Percentiles rank a stretch among this genome's conserved stretches.
Evolutionary conservation across 2,329 filamentous ascomycete genomes (phyloP).

Genomic region (Gaeumannomyces tritici): DNA sequence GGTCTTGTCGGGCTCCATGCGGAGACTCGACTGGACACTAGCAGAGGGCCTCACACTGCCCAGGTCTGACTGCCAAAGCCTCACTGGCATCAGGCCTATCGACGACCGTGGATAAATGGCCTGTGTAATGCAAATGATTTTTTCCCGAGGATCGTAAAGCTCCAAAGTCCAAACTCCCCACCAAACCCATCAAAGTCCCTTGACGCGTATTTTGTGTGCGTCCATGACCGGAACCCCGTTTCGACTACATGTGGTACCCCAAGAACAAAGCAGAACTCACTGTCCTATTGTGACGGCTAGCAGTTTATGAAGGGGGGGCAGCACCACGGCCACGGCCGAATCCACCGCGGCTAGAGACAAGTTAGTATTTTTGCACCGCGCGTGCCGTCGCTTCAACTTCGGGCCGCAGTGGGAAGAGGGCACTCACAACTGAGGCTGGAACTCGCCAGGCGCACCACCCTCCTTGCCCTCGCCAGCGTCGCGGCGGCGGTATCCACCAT

Average conservation of each 20-base stretch:
- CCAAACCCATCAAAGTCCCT: slow-evolving; percentile 15
- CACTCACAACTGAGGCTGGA: slow-evolving; percentile 77
- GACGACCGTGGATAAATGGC: slow-evolving; percentile 11
- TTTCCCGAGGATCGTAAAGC: slow-evolving; percentile 13
- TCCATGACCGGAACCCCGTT: too few relatives aligned
- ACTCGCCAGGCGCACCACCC: slow-evolving; percentile 84
- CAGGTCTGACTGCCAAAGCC: neutral
- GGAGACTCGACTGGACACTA: neutral
- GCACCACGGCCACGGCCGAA: slow-evolving; percentile 82
- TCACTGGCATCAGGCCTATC: slow-evolving; percentile 6
- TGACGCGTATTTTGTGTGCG: neutral
- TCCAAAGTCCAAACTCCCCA: slow-evolving; percentile 22
- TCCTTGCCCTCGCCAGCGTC: slow-evolving; percentile 83
- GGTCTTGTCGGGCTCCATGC: neutral
- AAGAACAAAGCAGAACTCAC: slow-evolving; percentile 20
- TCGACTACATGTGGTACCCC: slow-evolving; percentile 5
- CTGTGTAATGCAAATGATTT: slow-evolving; percentile 19
- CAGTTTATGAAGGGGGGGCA: slow-evolving; percentile 58
- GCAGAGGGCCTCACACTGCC: neutral
- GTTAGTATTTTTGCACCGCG: slow-evolving; percentile 21
- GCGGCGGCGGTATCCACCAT: slow-evolving; percentile 87
- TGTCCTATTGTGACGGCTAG: slow-evolving; percentile 8
- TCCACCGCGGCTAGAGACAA: slow-evolving; percentile 61
- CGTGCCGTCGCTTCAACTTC: too few relatives aligned
- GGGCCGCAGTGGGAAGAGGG: neutral